These are phyloP conservation scores for Begonia peltatifolia DNA, from an alignment of 306 rosid genomes.

Conservation along the genomic window DNA sequence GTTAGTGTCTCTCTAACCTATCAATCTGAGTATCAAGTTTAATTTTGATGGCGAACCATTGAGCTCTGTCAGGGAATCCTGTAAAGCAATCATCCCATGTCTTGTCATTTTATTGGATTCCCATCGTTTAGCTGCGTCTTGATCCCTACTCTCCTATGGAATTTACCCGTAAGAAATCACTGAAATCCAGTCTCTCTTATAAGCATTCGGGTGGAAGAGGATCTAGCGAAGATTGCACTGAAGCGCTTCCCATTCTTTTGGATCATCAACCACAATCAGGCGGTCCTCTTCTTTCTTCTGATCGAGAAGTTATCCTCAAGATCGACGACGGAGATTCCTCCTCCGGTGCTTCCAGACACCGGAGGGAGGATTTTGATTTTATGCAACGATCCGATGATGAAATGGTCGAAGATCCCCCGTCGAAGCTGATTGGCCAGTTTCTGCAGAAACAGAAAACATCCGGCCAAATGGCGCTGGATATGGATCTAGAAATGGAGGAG, in stretches of 20 bases:
- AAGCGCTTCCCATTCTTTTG: slow-evolving; percentile 42
- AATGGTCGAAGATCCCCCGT: slow-evolving; percentile 53
- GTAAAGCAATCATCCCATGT: slow-evolving; percentile 14
- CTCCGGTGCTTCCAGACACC: neutral
- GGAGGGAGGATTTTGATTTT: slow-evolving; percentile 31
- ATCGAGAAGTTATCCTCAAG: slow-evolving; percentile 40
- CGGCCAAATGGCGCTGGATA: slow-evolving; percentile 58
- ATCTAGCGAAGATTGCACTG: slow-evolving; percentile 8
- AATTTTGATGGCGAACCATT: neutral
- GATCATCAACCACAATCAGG: slow-evolving; percentile 21
- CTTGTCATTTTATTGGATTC: slow-evolving; percentile 12
- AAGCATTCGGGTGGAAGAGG: slow-evolving; percentile 20
- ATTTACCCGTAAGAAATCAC: slow-evolving; percentile 34
- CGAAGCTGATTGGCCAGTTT: slow-evolving; percentile 56
- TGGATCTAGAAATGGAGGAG: slow-evolving; percentile 96
- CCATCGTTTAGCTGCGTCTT: neutral
- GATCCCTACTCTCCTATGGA: slow-evolving; percentile 25
- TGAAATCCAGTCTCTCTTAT: slow-evolving; percentile 34
- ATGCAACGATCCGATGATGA: neutral
- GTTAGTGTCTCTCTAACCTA: neutral
- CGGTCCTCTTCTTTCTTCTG: neutral
- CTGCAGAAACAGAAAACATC: slow-evolving; percentile 58
- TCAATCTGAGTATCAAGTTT: neutral
- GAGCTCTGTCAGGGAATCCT: no score
- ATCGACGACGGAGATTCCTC: slow-evolving; percentile 27